phyloP scores from a whole-genome alignment of 2,329 filamentous ascomycete genomes.

The Endocalyx cinctus region DNA sequence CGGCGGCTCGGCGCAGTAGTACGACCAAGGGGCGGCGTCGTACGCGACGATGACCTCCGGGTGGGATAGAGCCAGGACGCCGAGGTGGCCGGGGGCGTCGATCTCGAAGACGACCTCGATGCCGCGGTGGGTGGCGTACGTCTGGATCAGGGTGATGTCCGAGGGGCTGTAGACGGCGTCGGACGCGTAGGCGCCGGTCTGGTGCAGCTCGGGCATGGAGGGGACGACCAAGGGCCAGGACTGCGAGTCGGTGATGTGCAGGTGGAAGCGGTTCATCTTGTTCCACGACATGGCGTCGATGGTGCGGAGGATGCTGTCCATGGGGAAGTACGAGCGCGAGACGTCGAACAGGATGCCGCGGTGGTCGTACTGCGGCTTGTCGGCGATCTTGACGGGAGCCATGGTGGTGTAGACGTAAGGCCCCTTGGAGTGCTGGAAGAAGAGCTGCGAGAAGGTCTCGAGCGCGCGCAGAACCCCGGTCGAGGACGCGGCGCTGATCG shows the following conservation, averaged over 20 bases:
- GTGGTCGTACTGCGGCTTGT: slow-evolving; percentile 69
- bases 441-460: slow-evolving; percentile 74
- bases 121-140: slow-evolving; percentile 64
- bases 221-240: slow-evolving; percentile 83
- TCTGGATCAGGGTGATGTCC: slow-evolving; percentile 63
- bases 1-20: slow-evolving; percentile 59
- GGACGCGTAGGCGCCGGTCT: slow-evolving; percentile 67
- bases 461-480: slow-evolving; percentile 69
- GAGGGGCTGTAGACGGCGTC: slow-evolving; percentile 62
- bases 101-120: slow-evolving; percentile 72
- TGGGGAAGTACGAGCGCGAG: slow-evolving; percentile 65
- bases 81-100: slow-evolving; percentile 77
- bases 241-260: slow-evolving; percentile 79
- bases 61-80: slow-evolving; percentile 59
- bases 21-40: slow-evolving; percentile 50
- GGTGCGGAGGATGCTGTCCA: slow-evolving; percentile 64
- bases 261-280: slow-evolving; percentile 78
- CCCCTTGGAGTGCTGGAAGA: slow-evolving; percentile 64
- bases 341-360: slow-evolving; percentile 79
- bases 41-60: slow-evolving; percentile 69
- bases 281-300: slow-evolving; percentile 74
- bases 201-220: slow-evolving; percentile 64
- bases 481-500: slow-evolving; percentile 60
- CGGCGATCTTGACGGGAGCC: slow-evolving; percentile 68
- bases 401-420: slow-evolving; percentile 60